Conservation (phyloP, 306 rosid species). For the cucumber (Cucumis sativus) region Cucumber_9930_V3 NC_026657.2:23567501-23568000, state of each 20-base stretch:
- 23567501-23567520: slow-evolving; percentile 58
- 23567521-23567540: slow-evolving; percentile 83
- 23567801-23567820: neutral
- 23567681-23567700: neutral
- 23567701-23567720: neutral
- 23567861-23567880: neutral
- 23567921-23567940: slow-evolving; percentile 69
- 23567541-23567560: slow-evolving; percentile 99
- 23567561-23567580: slow-evolving; percentile 14
- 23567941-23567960: slow-evolving; percentile 78
- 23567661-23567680: neutral
- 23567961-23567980: slow-evolving; percentile 87
- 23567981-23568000: slow-evolving; percentile 87
- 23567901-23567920: slow-evolving; percentile 89
- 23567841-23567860: neutral
- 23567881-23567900: slow-evolving; percentile 67
- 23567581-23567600: neutral
- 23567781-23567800: neutral
- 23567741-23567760: neutral
- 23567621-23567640: neutral
- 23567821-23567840: neutral
- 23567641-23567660: neutral
- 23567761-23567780: neutral
- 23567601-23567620: neutral
- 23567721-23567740: neutral